Conservation (phyloP, 78 protist genomes). For the Dictyostelium citrinum region DNA sequence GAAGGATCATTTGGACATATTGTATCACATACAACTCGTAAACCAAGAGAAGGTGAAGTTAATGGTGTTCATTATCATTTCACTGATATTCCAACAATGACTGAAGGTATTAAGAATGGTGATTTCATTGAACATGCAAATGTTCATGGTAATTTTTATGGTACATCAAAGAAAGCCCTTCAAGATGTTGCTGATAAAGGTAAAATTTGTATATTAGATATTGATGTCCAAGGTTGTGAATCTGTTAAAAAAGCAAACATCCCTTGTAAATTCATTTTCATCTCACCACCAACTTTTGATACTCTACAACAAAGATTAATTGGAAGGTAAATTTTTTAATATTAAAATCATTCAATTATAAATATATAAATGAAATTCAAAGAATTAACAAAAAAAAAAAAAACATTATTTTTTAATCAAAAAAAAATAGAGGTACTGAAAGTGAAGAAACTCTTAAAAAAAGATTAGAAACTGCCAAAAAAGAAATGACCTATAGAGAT, state of each 20-base stretch:
- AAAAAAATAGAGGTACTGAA: constrained; percentile 84
- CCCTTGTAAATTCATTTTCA: constrained; percentile 71
- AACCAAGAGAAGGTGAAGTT: constrained; percentile 80
- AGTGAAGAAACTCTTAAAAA: constrained; percentile 84
- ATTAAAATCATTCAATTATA: too few relatives aligned
- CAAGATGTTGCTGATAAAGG: constrained; percentile 56
- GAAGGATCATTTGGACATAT: constrained; percentile 69
- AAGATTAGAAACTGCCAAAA: constrained; percentile 83
- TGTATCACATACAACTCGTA: constrained; percentile 81
- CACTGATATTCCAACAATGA: constrained; percentile 23
- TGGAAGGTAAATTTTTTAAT: constrained; percentile 45
- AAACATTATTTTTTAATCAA: too few relatives aligned
- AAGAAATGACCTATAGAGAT: constrained; percentile 83
- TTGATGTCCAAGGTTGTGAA: constrained; percentile 95
- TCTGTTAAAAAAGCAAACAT: constrained; percentile 70
- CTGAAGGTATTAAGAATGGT: constrained; percentile 59
- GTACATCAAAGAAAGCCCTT: constrained; percentile 80
- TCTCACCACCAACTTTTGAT: constrained; percentile 88
- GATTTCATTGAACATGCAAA: constrained; percentile 70
- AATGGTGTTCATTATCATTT: constrained; percentile 73
- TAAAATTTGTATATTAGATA: constrained; percentile 88
- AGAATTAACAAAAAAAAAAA: background rate
- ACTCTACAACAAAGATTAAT: constrained; percentile 84
- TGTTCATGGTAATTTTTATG: constrained; percentile 84
- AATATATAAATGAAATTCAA: too few relatives aligned